phyloP scores from a whole-genome alignment of 192 early-diverging fungal genomes.

The Nowakowskiella sp. region DNA sequence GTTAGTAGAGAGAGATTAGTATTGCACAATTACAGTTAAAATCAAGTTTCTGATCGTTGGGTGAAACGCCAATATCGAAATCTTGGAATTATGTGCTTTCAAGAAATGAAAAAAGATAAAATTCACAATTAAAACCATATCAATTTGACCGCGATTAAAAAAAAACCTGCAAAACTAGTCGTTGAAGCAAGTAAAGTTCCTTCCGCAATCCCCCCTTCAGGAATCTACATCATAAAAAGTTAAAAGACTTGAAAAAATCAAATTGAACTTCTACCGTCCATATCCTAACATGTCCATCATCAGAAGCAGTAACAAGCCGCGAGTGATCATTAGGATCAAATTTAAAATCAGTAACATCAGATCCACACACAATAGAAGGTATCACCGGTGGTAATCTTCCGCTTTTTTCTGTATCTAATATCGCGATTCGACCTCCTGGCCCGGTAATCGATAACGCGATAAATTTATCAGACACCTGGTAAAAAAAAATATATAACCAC shows the following conservation, averaged over 20 bases:
- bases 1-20: too few relatives aligned
- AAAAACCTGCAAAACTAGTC: neutral
- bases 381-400: constrained; percentile 60
- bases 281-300: constrained; percentile 57
- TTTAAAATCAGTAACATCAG: constrained; percentile 58
- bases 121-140: too few relatives aligned
- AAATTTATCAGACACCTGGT: constrained; percentile 46
- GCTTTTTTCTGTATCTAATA: constrained; percentile 48
- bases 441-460: constrained; percentile 68
- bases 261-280: too few relatives aligned
- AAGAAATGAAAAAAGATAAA: too few relatives aligned
- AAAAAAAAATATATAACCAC: neutral
- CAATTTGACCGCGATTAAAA: too few relatives aligned
- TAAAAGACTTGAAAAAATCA: too few relatives aligned
- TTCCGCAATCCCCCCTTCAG: constrained; percentile 45
- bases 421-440: constrained; percentile 69
- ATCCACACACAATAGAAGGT: constrained; percentile 48
- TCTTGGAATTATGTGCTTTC: constrained; percentile 44
- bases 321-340: constrained; percentile 65
- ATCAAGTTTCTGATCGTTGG: constrained; percentile 51
- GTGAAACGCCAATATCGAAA: constrained; percentile 46
- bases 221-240: too few relatives aligned
- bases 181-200: constrained; percentile 34
- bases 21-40: too few relatives aligned
- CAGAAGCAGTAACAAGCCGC: constrained; percentile 47